phyloP scores from a whole-genome alignment of 2,329 filamentous ascomycete genomes.

The Diaporthe batatas region DNA sequence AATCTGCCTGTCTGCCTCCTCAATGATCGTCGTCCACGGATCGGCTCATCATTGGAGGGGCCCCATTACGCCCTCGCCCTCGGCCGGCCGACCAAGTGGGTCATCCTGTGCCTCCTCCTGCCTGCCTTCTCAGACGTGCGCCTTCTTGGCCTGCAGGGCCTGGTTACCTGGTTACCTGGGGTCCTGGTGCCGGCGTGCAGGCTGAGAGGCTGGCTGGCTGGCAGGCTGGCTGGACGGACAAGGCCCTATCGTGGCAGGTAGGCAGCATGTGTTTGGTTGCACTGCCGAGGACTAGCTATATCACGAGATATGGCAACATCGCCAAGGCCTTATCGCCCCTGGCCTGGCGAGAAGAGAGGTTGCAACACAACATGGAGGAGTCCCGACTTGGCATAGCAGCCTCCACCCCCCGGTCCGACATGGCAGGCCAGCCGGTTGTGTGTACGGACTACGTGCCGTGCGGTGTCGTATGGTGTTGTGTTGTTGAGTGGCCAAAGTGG shows the following conservation, averaged over 20 bases:
- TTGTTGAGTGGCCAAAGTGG: neutral
- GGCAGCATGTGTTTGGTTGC: constrained; percentile 19
- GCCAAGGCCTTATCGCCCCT: constrained; percentile 12
- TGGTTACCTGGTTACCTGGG: neutral
- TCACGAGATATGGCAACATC: constrained; percentile 32
- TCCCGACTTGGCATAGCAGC: constrained; percentile 27
- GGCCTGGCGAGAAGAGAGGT: constrained; percentile 9
- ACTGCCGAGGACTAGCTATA: constrained; percentile 20
- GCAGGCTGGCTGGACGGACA: too few relatives aligned
- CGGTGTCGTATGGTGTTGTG: neutral
- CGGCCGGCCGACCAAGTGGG: constrained; percentile 22
- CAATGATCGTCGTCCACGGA: neutral
- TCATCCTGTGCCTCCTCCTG: neutral
- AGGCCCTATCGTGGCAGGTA: constrained; percentile 14
- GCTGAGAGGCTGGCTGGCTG: too few relatives aligned
- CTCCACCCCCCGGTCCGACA: neutral
- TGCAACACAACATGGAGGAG: constrained; percentile 7
- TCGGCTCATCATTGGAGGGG: neutral
- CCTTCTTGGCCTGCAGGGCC: neutral
- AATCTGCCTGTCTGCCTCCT: neutral
- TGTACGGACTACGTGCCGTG: neutral
- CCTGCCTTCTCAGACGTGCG: neutral
- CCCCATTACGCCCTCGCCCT: constrained; percentile 19
- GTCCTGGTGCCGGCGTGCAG: neutral
- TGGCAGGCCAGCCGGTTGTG: neutral